Conservation (phyloP, 352 stramenopile species). For the Phytopythium boreale region DNA sequence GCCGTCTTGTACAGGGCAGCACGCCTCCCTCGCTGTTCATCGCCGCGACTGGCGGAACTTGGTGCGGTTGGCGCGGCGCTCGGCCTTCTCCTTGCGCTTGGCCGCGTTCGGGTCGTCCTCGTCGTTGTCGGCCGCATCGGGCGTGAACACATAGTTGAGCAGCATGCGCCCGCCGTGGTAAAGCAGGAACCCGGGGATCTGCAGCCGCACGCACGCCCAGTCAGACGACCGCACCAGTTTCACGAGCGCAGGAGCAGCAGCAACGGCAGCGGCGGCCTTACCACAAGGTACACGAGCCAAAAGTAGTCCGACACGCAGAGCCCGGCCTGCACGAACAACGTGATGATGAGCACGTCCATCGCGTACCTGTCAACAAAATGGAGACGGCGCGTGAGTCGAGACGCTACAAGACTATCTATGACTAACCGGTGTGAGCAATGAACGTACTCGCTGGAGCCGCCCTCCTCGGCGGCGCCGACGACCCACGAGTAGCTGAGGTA, state of each 20-base stretch:
- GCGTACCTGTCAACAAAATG: conserved; percentile 39
- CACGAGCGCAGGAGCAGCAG: neutral
- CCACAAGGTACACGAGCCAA: conserved; percentile 77
- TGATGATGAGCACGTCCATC: conserved; percentile 85
- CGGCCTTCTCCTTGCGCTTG: conserved; percentile 79
- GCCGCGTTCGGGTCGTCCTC: conserved; percentile 50
- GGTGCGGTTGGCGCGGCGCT: conserved; percentile 53
- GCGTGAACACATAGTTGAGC: conserved; percentile 83
- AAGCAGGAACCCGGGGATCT: conserved; percentile 80
- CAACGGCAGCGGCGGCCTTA: conserved; percentile 17
- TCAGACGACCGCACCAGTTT: neutral
- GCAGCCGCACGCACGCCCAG: neutral
- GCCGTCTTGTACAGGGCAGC: neutral
- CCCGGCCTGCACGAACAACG: conserved; percentile 73
- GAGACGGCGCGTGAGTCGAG: neutral
- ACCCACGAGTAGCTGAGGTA: conserved; percentile 85
- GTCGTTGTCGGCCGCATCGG: conserved; percentile 34
- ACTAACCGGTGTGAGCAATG: too few species aligned
- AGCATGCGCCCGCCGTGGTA: conserved; percentile 75
- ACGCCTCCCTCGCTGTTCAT: conserved; percentile 14
- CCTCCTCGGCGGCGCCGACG: conserved; percentile 71
- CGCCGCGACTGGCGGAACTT: conserved; percentile 41
- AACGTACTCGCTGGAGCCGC: conserved; percentile 70
- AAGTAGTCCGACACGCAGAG: conserved; percentile 86
- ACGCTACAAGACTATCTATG: neutral